These are phyloP conservation scores for Cladobotryum mycophilum DNA, from an alignment of 2,329 filamentous ascomycete species.

Conservation along the genomic window DNA sequence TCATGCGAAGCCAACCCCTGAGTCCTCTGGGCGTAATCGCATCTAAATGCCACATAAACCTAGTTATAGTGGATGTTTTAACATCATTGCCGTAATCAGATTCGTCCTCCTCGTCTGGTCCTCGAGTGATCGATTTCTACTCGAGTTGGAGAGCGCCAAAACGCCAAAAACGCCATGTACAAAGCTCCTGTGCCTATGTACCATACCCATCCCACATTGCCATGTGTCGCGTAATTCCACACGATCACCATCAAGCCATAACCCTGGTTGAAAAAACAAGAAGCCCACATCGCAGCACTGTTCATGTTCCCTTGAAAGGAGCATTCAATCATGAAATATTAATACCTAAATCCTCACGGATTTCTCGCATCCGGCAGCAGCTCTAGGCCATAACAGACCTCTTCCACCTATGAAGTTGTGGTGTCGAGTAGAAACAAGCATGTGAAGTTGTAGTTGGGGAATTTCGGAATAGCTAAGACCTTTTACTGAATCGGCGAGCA, in stretches of 20 bases:
- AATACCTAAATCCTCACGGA: neutral
- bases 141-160: slow-evolving; percentile 7
- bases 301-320: neutral
- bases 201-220: slow-evolving; percentile 9
- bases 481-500: slow-evolving; percentile 70
- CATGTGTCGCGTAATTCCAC: slow-evolving; percentile 6
- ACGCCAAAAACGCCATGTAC: slow-evolving; percentile 15
- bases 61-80: slow-evolving; percentile 16
- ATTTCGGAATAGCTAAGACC: slow-evolving; percentile 17
- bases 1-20: neutral
- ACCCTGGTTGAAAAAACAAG: neutral
- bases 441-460: neutral
- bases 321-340: slow-evolving; percentile 5
- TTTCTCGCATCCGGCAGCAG: neutral
- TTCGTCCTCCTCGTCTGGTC: slow-evolving; percentile 4
- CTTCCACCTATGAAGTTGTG: neutral
- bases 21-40: neutral
- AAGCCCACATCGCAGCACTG: neutral
- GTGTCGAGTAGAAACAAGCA: neutral
- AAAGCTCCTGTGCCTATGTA: slow-evolving; percentile 15
- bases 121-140: slow-evolving; percentile 4
- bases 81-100: slow-evolving; percentile 10
- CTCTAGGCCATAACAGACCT: neutral
- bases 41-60: slow-evolving; percentile 17
- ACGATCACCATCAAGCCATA: neutral